phyloP scores from a whole-genome alignment of 78 protist species.

The Mastigamoeba balamuthi region DNA sequence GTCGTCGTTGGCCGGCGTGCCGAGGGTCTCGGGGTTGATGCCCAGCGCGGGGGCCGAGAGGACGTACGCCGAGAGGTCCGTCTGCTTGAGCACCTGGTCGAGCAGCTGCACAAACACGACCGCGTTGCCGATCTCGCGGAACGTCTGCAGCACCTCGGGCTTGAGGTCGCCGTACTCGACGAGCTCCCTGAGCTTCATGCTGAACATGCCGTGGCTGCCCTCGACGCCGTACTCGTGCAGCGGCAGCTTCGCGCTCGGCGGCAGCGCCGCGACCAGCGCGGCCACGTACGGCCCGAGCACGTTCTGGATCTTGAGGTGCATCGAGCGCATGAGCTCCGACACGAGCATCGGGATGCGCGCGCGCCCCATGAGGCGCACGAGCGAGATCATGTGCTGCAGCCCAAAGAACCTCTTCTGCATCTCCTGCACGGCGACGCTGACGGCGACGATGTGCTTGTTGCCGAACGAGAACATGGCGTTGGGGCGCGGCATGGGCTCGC shows the following conservation, averaged over 20 bases:
- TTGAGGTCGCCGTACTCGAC: conserved; percentile 51
- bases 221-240: conserved; percentile 51
- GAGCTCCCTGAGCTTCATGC: conserved; percentile 34
- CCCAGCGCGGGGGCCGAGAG: conserved; percentile 49
- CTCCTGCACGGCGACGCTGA: conserved; percentile 18
- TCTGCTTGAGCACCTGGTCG: conserved; percentile 39
- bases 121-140: conserved; percentile 70
- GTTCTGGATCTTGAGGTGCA: conserved; percentile 37
- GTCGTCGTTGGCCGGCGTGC: conserved; percentile 1
- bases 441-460: conserved; percentile 43
- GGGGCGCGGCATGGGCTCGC: conserved; percentile 23
- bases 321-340: conserved; percentile 18
- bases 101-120: conserved; percentile 36
- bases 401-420: conserved; percentile 26
- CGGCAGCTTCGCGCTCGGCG: conserved; percentile 42
- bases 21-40: conserved; percentile 34
- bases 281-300: conserved; percentile 64
- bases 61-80: not conserved
- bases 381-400: conserved; percentile 21
- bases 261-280: conserved; percentile 58
- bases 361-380: conserved; percentile 11
- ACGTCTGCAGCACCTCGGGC: conserved; percentile 64
- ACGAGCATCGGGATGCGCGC: conserved; percentile 37
- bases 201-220: conserved; percentile 62
- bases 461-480: conserved; percentile 39